Evolutionary conservation across 2,329 filamentous ascomycete genomes (phyloP), one percentile per base, ranked within the genome.

Genomic region (Cercospora sojina): DNA sequence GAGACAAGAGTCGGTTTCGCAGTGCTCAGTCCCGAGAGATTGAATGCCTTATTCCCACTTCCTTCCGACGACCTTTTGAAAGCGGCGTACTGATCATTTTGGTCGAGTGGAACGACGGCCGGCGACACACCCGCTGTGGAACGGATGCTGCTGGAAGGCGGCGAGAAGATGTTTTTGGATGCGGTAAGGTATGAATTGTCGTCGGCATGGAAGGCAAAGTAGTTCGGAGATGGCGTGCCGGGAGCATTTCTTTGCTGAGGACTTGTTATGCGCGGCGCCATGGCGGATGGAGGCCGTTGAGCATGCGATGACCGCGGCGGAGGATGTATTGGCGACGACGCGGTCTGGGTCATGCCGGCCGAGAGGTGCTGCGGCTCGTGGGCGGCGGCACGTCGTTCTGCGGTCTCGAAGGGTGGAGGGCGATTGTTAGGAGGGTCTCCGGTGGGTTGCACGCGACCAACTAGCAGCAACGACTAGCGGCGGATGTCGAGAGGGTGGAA

Each of bases 61-160:
- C 86, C 83, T 74, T 93, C 91, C n/a, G 87, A 86, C 74, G 92
- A 89, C 69, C 85, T 87, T 72, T 84, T 85, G 76, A 96, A 94
- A 2, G 90, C 90, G 76, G 94, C 91, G 69, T 91, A 94, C n/a
- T 93, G 89, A 6, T 90, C 86, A 73, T 93, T 93, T 35, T 89
- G 87, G 73, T 94, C 90, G 59, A 92, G 80, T 0, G 91, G 86
- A 6, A 92, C 80, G 69, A 89, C 85, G 69, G 88, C 88, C 2
- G 91, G 91, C 8, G 91, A 85, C 2, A 86, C 85, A 16, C 88
- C 86, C 20, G 84, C 86, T 62, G 90, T 91, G 0, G 89, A 91
- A 73, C 87, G 88, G 58, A 92, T 85, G 5, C 32, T 35, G 90
- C 89, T 0, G 89, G 87, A 88, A 0, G 88, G 85, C 8, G 90